Percentiles rank a stretch among this genome's conserved stretches.
Evolutionary conservation across 1,284 basidiomycete species (phyloP).

Genomic region (Trametes polyzona): DNA sequence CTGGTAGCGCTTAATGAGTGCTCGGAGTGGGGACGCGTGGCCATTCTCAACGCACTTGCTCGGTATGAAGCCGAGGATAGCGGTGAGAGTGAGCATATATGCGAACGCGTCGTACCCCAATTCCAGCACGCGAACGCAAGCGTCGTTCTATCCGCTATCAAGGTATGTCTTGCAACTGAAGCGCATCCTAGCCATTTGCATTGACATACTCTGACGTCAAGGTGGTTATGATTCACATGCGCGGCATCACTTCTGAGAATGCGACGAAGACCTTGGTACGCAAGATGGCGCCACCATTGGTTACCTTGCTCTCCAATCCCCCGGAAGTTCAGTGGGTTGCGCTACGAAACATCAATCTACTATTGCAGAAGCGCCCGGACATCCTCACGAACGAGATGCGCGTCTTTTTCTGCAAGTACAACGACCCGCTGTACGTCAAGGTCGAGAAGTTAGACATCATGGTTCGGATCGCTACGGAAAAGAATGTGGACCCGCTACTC

Average conservation of each 20-base stretch:
- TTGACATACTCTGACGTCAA: slow-evolving; percentile 50
- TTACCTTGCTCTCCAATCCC: slow-evolving; percentile 76
- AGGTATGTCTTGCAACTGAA: slow-evolving; percentile 53
- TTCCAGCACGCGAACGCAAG: slow-evolving; percentile 97
- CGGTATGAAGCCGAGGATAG: slow-evolving; percentile 86
- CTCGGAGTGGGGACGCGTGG: slow-evolving; percentile 98
- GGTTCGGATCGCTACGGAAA: slow-evolving; percentile 91
- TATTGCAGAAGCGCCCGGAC: slow-evolving; percentile 91
- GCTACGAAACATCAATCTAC: slow-evolving; percentile 93
- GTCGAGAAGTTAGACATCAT: slow-evolving; percentile 98
- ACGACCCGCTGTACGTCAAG: slow-evolving; percentile 98
- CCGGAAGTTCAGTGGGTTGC: slow-evolving; percentile 97
- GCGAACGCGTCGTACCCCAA: slow-evolving; percentile 97
- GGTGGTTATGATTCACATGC: slow-evolving; percentile 95
- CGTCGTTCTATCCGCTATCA: slow-evolving; percentile 94
- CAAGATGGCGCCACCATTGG: slow-evolving; percentile 98
- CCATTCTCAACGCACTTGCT: slow-evolving; percentile 86
- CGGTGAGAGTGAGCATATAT: slow-evolving; percentile 97
- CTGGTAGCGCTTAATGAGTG: slow-evolving; percentile 97
- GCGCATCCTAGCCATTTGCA: not conserved
- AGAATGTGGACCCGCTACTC: slow-evolving; percentile 92
- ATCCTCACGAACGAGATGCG: slow-evolving; percentile 95
- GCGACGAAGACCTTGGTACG: slow-evolving; percentile 86
- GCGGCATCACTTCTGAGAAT: slow-evolving; percentile 82
- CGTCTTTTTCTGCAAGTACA: slow-evolving; percentile 99